Base-by-base conservation (phyloP, 306 rosid genomes). In the Cucumis hystrix region DNA sequence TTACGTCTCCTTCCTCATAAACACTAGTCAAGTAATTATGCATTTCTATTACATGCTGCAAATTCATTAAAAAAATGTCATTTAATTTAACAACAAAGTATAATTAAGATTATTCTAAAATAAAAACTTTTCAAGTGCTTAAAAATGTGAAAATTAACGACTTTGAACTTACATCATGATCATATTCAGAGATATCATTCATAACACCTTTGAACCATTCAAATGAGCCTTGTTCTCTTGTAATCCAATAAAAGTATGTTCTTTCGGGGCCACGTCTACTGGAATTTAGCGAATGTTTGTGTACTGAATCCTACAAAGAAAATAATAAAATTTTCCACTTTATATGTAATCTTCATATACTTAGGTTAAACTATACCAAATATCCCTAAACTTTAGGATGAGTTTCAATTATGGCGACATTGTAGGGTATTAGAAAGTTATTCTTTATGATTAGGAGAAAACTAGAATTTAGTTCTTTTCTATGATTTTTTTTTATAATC, bases 141-240 rank as follows among this genome's bases (percentile, higher is more conserved):
- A 47, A 0, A 47, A 47, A 47, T 28, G 30, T 28, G 30, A 28
- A 28, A 47, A 47, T 13, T 47, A 47, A 47, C 16, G 2, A 47
- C 5, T 51, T 51, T 51, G 56, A 51, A 84, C 95, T 74, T 78
- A 94, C 98, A 82, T 90, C 80, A 1, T 64, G 85, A 45, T 94
- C 98, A 73, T 89, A 83, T 54, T 92, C 97, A 67, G 97, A 88
- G 70, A 95, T 83, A 45, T 92, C 98, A 79, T 95, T 92, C 98
- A 95, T 92, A 82, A 95, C 97, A 25, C 98, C 98, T 87, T 95
- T 95, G 71, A 95, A 95, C 98, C 97, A 95, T 68, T 95, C 98
- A 82, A 92, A 94, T 41, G 98, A 94, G 79, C 89, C 88, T 55
- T 94, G 98, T 57, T 94, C 98, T 78, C 98, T 90, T 65, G 97